phyloP scores from a whole-genome alignment of 495 filamentous ascomycete genomes.

The Filosporella fistucella region DNA sequence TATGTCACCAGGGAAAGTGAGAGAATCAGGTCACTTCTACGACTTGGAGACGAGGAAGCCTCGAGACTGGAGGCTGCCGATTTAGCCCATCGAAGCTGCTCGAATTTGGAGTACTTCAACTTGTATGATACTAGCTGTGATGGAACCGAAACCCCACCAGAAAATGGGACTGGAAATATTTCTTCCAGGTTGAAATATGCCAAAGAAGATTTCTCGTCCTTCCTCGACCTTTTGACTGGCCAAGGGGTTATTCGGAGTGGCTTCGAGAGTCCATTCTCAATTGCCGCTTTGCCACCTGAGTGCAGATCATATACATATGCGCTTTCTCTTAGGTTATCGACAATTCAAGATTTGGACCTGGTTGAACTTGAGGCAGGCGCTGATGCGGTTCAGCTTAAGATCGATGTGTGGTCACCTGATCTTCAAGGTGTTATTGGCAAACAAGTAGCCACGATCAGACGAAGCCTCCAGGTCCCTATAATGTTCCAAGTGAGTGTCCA shows the following conservation, averaged over 20 bases:
- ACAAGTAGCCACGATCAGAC: conserved; percentile 39
- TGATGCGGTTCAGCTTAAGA: conserved; percentile 69
- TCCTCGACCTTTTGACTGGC: conserved; percentile 63
- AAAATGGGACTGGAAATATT: conserved; percentile 35
- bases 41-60: conserved; percentile 50
- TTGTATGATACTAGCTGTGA: conserved; percentile 43
- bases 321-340: conserved; percentile 56
- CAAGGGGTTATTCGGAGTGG: conserved; percentile 47
- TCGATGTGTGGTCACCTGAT: conserved; percentile 56
- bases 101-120: conserved; percentile 80
- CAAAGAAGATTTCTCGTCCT: conserved; percentile 69
- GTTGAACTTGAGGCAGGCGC: conserved; percentile 61
- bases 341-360: conserved; percentile 47
- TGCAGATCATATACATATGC: conserved; percentile 62
- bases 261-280: conserved; percentile 68
- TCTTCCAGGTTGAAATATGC: conserved; percentile 68
- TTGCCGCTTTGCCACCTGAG: conserved; percentile 63
- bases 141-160: conserved; percentile 26
- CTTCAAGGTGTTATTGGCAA: conserved; percentile 38
- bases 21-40: conserved; percentile 59
- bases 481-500: conserved; percentile 48
- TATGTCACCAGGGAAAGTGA: conserved; percentile 67
- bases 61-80: conserved; percentile 47
- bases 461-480: conserved; percentile 62
- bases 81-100: conserved; percentile 57